These are phyloP conservation scores for Cordia subcordata DNA, from an alignment of 257 asterid genomes.

Conservation along the genomic window DNA sequence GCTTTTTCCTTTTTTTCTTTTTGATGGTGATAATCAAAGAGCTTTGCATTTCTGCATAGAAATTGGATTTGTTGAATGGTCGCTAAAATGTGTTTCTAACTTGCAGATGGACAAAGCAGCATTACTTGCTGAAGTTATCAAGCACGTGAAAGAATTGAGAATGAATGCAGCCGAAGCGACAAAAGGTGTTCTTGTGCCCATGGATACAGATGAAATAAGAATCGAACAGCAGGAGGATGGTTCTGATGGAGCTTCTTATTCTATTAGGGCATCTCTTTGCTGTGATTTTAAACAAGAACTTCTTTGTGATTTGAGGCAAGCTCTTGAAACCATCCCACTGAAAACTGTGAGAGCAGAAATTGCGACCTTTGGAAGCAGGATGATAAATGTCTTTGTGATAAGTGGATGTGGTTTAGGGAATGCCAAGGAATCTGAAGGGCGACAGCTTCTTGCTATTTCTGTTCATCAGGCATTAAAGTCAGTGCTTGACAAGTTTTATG, in stretches of 20 bases:
- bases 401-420: slow-evolving; percentile 26
- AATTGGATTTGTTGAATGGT: neutral
- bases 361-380: slow-evolving; percentile 68
- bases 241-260: slow-evolving; percentile 27
- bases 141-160: slow-evolving; percentile 47
- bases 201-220: slow-evolving; percentile 60
- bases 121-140: slow-evolving; percentile 67
- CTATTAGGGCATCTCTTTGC: slow-evolving; percentile 62
- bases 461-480: slow-evolving; percentile 55
- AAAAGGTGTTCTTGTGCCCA: slow-evolving; percentile 55
- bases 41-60: neutral
- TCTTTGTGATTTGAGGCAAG: slow-evolving; percentile 50
- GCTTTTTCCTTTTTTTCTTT: too few species aligned
- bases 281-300: slow-evolving; percentile 73
- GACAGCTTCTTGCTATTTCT: slow-evolving; percentile 32
- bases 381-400: slow-evolving; percentile 62
- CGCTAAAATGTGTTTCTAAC: neutral
- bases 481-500: slow-evolving; percentile 77
- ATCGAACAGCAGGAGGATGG: slow-evolving; percentile 46
- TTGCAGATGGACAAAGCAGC: slow-evolving; percentile 88
- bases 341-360: slow-evolving; percentile 58
- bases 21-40: too few species aligned
- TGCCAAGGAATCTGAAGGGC: slow-evolving; percentile 24
- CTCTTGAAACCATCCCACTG: slow-evolving; percentile 59
- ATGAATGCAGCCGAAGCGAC: slow-evolving; percentile 47